phyloP scores from a whole-genome alignment of 2,329 filamentous ascomycete genomes.

The Lanzia echinophila region DNA sequence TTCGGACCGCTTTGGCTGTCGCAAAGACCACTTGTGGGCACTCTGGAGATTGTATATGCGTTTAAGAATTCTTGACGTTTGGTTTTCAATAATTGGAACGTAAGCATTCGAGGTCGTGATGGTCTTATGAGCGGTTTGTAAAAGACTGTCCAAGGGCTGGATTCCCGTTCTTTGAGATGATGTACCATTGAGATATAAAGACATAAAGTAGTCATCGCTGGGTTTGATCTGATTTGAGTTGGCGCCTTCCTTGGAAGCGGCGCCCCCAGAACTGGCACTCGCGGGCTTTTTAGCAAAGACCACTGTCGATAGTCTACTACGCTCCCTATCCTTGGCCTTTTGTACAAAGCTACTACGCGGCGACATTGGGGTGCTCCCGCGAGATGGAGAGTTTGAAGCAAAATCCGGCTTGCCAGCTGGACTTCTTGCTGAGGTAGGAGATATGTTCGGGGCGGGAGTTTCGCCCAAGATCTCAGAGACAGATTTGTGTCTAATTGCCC shows the following conservation, averaged over 20 bases:
- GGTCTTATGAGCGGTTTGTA: slow-evolving; percentile 82
- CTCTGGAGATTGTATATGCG: slow-evolving; percentile 88
- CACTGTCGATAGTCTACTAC: slow-evolving; percentile 65
- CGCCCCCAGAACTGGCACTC: slow-evolving; percentile 33
- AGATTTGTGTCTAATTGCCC: slow-evolving; percentile 63
- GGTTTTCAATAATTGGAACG: slow-evolving; percentile 75
- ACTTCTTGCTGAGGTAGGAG: slow-evolving; percentile 14
- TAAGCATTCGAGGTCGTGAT: slow-evolving; percentile 80
- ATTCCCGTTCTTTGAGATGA: slow-evolving; percentile 55
- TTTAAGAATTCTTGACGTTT: slow-evolving; percentile 79
- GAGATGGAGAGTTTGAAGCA: slow-evolving; percentile 21
- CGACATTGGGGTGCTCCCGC: slow-evolving; percentile 39
- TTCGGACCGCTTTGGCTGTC: slow-evolving; percentile 76
- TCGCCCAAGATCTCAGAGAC: slow-evolving; percentile 66
- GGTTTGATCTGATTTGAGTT: slow-evolving; percentile 10
- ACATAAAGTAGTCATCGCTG: slow-evolving; percentile 57
- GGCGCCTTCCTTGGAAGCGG: slow-evolving; percentile 12
- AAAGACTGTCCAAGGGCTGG: slow-evolving; percentile 61
- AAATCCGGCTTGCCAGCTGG: slow-evolving; percentile 15
- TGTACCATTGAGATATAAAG: slow-evolving; percentile 50
- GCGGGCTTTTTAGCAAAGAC: slow-evolving; percentile 66
- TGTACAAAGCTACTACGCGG: slow-evolving; percentile 30
- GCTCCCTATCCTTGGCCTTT: slow-evolving; percentile 46
- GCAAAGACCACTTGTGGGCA: slow-evolving; percentile 83
- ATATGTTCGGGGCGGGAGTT: slow-evolving; percentile 37